These are phyloP conservation scores for Basidiobolus meristosporus DNA, from an alignment of 371 early-diverging fungal genomes.

Conservation along the genomic window DNA sequence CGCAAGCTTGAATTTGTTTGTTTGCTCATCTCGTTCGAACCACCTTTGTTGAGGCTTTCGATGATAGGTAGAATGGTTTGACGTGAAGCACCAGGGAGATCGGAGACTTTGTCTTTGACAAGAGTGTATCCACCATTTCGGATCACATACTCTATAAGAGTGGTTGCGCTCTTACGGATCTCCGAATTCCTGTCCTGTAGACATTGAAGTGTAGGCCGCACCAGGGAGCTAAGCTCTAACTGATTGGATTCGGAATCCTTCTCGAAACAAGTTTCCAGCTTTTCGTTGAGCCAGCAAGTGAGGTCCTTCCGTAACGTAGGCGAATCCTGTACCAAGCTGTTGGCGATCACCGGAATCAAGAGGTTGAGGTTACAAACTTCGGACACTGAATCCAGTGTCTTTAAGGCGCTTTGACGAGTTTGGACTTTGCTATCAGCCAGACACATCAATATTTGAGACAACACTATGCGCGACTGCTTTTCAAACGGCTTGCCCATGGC, in stretches of 20 bases:
- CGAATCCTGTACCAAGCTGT: constrained; percentile 47
- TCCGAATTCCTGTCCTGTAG: constrained; percentile 75
- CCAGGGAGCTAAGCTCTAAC: too few species aligned
- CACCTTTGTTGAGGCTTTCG: too few species aligned
- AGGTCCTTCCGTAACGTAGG: constrained; percentile 75
- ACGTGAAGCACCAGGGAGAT: too few species aligned
- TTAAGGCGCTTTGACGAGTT: constrained; percentile 55
- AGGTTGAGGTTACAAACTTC: constrained; percentile 42
- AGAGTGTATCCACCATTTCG: constrained; percentile 33
- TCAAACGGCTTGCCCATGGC: constrained; percentile 81
- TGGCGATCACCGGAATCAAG: constrained; percentile 37
- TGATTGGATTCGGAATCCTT: too few species aligned
- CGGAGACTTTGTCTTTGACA: too few species aligned
- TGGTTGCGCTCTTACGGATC: constrained; percentile 69
- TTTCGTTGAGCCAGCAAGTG: constrained; percentile 60
- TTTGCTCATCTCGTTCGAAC: too few species aligned
- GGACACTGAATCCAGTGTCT: constrained; percentile 45
- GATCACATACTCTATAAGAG: constrained; percentile 34
- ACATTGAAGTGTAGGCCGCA: too few species aligned
- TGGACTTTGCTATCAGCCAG: constrained; percentile 78
- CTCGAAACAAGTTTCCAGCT: too few species aligned
- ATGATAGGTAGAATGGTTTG: too few species aligned
- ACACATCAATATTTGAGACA: constrained; percentile 12
- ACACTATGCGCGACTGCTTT: constrained; percentile 35
- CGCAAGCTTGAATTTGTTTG: too few species aligned